Conservation (phyloP, 176 grass and related monocot species). For the Hyparrhenia diplandra region DNA sequence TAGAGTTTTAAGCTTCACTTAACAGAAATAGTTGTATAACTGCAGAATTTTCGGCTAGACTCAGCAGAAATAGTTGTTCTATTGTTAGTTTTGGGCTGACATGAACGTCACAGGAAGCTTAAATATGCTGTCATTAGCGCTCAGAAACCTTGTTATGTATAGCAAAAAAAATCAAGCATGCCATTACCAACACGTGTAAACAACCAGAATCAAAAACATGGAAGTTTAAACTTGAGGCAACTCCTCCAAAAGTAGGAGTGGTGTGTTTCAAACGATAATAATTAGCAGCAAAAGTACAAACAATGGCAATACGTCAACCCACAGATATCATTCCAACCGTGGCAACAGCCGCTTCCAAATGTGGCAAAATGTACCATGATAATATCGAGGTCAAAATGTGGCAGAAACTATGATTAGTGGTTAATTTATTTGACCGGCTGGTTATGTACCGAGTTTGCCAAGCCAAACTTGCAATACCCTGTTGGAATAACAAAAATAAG, state of each 20-base stretch:
- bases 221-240: not conserved
- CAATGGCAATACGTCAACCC: not conserved
- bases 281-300: not conserved
- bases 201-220: not conserved
- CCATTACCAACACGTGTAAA: not conserved
- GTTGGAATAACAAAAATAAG: slow-evolving; percentile 7
- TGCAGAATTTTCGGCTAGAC: no score
- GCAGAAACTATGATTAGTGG: not conserved
- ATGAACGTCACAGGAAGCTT: not conserved
- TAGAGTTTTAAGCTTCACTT: no score
- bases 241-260: not conserved
- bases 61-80: no score
- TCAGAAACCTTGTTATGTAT: not conserved
- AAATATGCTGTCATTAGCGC: not conserved
- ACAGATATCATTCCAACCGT: not conserved
- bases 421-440: not conserved
- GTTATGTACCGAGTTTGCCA: slow-evolving; percentile 14
- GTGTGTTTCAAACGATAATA: not conserved
- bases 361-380: not conserved
- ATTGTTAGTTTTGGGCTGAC: no score
- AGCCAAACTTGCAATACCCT: slow-evolving; percentile 1
- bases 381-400: not conserved
- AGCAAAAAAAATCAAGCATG: not conserved
- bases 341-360: not conserved
- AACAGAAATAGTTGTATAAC: no score